Percentiles rank a stretch among this genome's conserved stretches.
phyloP scores from a whole-genome alignment of 2,329 filamentous ascomycete genomes.

The Cephalotrichum gorgonifer region DNA sequence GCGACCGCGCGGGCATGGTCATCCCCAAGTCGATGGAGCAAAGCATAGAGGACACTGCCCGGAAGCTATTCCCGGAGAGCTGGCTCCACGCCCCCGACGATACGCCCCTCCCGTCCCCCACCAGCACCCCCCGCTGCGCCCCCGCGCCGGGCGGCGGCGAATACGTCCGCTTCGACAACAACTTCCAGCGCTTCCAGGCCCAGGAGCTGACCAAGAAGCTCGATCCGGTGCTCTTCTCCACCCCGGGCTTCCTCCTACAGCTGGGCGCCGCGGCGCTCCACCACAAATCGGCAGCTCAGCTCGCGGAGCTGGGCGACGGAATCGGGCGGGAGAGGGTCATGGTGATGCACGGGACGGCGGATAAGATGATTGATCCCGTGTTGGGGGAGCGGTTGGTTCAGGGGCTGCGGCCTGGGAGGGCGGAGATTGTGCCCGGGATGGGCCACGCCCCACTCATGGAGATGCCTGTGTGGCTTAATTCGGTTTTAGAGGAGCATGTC shows the following conservation, averaged over 20 bases:
- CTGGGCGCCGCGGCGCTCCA: constrained; percentile 73
- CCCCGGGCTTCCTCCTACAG: constrained; percentile 64
- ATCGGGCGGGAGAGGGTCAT: constrained; percentile 67
- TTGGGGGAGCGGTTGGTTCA: constrained; percentile 61
- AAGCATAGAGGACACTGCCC: constrained; percentile 53
- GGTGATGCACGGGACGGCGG: constrained; percentile 64
- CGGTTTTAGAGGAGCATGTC: constrained; percentile 41
- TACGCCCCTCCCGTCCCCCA: constrained; percentile 34
- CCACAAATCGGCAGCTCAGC: constrained; percentile 57
- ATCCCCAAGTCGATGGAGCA: constrained; percentile 62
- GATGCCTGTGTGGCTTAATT: constrained; percentile 57
- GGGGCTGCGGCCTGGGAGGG: constrained; percentile 50
- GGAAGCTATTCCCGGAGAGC: constrained; percentile 51
- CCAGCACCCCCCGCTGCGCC: constrained; percentile 27
- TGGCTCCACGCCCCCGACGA: constrained; percentile 57
- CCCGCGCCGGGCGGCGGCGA: constrained; percentile 15
- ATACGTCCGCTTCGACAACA: constrained; percentile 55
- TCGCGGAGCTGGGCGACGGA: constrained; percentile 43
- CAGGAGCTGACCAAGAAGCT: constrained; percentile 65
- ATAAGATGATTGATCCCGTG: constrained; percentile 66
- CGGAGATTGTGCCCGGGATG: constrained; percentile 55
- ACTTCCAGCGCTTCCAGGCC: constrained; percentile 74
- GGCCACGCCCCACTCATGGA: constrained; percentile 71
- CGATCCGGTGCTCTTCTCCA: constrained; percentile 49
- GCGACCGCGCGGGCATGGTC: constrained; percentile 44